Percentiles rank a stretch among this genome's conserved stretches.
Evolutionary conservation across 2,329 filamentous ascomycete genomes (phyloP).

Genomic region (Neofusicoccum ribis): DNA sequence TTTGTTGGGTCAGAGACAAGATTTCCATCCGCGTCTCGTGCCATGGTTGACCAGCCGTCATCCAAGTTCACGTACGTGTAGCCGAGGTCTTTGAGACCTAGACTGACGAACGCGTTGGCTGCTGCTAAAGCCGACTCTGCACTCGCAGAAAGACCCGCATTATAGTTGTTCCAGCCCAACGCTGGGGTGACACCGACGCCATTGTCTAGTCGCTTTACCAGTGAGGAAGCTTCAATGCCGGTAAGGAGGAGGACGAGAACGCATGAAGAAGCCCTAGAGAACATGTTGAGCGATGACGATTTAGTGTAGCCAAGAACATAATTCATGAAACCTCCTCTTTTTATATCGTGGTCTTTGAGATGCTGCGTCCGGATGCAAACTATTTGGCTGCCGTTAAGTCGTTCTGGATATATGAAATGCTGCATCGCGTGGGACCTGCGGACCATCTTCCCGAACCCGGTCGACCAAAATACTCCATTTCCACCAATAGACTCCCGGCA

Average conservation of each 20-base stretch:
- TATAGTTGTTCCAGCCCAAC: conserved; percentile 28
- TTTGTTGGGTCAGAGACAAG: conserved; percentile 36
- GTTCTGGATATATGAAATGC: conserved; percentile 4
- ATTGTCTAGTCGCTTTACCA: conserved; percentile 21
- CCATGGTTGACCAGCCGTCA: conserved; percentile 35
- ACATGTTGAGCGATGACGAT: background rate
- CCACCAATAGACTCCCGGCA: conserved; percentile 2
- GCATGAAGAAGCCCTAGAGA: background rate
- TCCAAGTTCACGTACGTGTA: conserved; percentile 33
- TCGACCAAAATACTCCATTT: background rate
- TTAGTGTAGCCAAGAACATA: background rate
- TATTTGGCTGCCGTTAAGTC: conserved; percentile 10
- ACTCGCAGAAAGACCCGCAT: background rate
- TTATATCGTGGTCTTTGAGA: background rate
- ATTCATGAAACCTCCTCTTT: background rate
- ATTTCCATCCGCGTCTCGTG: conserved; percentile 27
- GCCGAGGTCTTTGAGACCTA: conserved; percentile 27
- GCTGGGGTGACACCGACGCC: conserved; percentile 26
- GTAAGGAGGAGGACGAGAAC: background rate
- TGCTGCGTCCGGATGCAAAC: background rate
- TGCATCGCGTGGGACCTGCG: background rate
- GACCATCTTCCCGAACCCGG: conserved; percentile 4
- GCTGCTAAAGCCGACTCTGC: background rate
- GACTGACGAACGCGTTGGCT: background rate
- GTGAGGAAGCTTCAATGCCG: background rate